Conservation (phyloP, 2,329 filamentous ascomycete species). For the Tetracladium maxilliforme region DNA sequence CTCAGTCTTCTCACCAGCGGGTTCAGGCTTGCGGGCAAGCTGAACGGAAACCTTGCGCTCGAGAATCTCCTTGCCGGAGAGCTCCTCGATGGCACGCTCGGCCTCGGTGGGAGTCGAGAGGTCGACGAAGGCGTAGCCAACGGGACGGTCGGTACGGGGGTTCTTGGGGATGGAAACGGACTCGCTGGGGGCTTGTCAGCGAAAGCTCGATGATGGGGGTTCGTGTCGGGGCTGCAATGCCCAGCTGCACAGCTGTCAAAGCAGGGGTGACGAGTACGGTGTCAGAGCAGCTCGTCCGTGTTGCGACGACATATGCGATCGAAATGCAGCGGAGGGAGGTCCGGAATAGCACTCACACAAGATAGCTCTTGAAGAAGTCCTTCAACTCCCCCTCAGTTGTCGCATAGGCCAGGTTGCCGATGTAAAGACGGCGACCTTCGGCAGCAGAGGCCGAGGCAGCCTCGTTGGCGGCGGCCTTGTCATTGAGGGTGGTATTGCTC, state of each 20-base stretch:
- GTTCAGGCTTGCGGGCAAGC: conserved; percentile 93
- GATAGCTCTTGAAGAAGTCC: conserved; percentile 98
- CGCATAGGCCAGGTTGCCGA: conserved; percentile 99
- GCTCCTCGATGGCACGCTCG: conserved; percentile 85
- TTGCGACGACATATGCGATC: too few relatives aligned
- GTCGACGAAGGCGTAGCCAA: conserved; percentile 98
- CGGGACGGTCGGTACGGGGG: conserved; percentile 93
- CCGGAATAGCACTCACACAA: conserved; percentile 61
- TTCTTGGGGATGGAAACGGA: conserved; percentile 99
- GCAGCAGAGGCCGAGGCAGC: conserved; percentile 93
- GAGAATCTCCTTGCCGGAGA: conserved; percentile 94
- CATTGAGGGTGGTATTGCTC: conserved; percentile 59
- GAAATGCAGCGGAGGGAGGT: neutral
- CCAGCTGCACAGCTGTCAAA: too few relatives aligned
- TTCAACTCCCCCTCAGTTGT: conserved; percentile 99
- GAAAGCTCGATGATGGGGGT: conserved; percentile 3
- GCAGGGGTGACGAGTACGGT: too few relatives aligned
- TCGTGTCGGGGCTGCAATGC: too few relatives aligned
- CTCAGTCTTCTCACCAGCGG: conserved; percentile 62
- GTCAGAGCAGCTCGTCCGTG: too few relatives aligned
- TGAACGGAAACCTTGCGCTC: conserved; percentile 99
- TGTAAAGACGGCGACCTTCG: conserved; percentile 98
- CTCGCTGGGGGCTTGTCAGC: conserved; percentile 50
- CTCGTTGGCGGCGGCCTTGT: conserved; percentile 56
- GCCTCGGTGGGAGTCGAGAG: conserved; percentile 89